Evolutionary conservation across 148 eudicot genomes (phyloP).

Genomic region (Spergularia bocconei): DNA sequence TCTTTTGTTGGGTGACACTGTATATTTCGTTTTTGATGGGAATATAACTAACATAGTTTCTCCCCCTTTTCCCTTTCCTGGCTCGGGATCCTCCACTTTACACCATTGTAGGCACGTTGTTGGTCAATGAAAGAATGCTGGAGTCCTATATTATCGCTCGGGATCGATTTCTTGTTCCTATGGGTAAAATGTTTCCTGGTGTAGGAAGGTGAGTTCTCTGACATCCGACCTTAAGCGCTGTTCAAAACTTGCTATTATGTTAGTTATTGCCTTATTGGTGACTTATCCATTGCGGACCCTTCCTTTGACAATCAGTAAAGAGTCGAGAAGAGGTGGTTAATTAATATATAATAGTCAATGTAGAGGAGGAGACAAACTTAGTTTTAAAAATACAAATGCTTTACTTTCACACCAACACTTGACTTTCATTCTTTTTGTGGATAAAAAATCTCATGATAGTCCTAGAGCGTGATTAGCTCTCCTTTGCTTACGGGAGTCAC

Average conservation of each 20-base stretch:
- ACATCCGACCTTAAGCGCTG: background rate
- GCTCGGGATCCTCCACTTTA: background rate
- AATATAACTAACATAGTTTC: background rate
- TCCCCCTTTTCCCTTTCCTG: background rate
- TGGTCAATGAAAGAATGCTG: constrained; percentile 96
- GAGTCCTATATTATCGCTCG: constrained; percentile 97
- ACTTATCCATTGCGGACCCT: background rate
- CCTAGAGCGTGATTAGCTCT: too few species aligned
- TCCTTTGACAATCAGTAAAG: background rate
- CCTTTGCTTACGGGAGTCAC: too few species aligned
- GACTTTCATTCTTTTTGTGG: too few species aligned
- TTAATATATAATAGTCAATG: background rate
- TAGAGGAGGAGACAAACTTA: too few species aligned
- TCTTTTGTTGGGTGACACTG: background rate
- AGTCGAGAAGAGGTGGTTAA: background rate
- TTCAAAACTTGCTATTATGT: background rate
- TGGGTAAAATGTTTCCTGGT: constrained; percentile 97
- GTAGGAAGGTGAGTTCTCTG: constrained; percentile 68
- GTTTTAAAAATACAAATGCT: too few species aligned
- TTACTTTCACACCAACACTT: too few species aligned
- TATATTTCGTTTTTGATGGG: background rate
- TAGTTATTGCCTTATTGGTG: background rate
- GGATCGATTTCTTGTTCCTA: constrained; percentile 87
- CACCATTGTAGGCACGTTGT: constrained; percentile 66
- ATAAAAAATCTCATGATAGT: too few species aligned